Evolutionary conservation across 768 basidiomycete species (phyloP), one percentile per base, ranked within the genome.

Genomic region (Daedaleopsis nitida): DNA sequence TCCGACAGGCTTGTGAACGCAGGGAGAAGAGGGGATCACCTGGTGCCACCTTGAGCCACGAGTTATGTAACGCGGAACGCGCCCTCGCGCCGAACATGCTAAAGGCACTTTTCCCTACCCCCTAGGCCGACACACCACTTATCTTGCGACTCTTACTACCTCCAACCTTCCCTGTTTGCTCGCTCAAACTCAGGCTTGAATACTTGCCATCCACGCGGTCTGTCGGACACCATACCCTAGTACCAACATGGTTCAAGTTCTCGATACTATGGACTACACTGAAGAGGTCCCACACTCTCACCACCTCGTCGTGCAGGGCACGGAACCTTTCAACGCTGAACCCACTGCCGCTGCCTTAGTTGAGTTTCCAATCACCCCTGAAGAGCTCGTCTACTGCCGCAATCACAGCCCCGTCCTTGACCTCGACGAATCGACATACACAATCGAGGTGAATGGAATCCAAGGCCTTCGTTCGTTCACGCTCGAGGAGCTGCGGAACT

Each of bases 251-350:
- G 13, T 24, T 47, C 52, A 11, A 11, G 21, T 16, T n/a, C 23
- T 34, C 9, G 16, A 47, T 13, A 34, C 55, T 52, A 67, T 65
- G 63, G 60, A 67, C 47, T 64, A 60, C 38, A 47, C 66, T 8
- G 24, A 55, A 0, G 84, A 87, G 75, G 83, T 82, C 9, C 60
- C 71, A 0, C 84, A 82, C 66, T 85, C 83, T 23, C 64, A 78
- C 13, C 71, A 77, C 11, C 77, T 86, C 32, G 64, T 75, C 50
- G 71, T 85, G 11, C 80, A 82, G 63, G 64, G 77, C 67, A 14
- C 76, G 7, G 66, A 80, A 9, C 89, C 89, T 2, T 85, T 84
- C 76, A 91, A 91, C 68, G 88, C 89, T 17, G 89, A 92, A 64
- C 86, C 89, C 0, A 74, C 78, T 1, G 79, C 80, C 6, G 70